These are phyloP conservation scores for Kandelia obovata DNA, from an alignment of 345 rosid species.

Conservation along the genomic window DNA sequence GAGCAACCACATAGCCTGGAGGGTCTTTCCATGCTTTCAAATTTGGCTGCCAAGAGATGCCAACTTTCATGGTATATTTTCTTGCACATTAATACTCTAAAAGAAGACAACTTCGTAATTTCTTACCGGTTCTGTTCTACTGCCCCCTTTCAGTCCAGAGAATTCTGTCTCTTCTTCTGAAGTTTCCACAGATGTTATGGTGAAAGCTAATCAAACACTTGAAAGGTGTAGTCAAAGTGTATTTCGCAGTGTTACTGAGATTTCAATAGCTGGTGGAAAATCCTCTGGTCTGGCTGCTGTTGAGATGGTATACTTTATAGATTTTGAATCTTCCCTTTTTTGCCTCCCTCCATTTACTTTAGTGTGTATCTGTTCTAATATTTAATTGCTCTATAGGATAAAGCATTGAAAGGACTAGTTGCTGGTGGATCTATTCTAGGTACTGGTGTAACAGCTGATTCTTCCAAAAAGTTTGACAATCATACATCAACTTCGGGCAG, in stretches of 20 bases:
- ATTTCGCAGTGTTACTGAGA: slow-evolving; percentile 78
- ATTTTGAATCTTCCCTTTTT: slow-evolving; percentile 15
- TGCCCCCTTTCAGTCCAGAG: slow-evolving; percentile 40
- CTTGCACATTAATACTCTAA: neutral
- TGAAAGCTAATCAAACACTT: slow-evolving; percentile 37
- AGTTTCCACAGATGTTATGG: slow-evolving; percentile 35
- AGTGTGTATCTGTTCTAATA: slow-evolving; percentile 6
- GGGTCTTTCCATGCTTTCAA: slow-evolving; percentile 51
- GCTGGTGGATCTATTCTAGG: slow-evolving; percentile 33
- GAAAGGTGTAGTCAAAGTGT: slow-evolving; percentile 56
- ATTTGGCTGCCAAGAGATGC: slow-evolving; percentile 50
- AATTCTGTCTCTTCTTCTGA: slow-evolving; percentile 37
- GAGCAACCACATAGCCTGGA: slow-evolving; percentile 42
- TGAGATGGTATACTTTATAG: slow-evolving; percentile 63
- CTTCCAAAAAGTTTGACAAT: slow-evolving; percentile 39
- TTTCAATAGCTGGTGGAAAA: slow-evolving; percentile 61
- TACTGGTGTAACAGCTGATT: slow-evolving; percentile 31
- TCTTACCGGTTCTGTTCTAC: slow-evolving; percentile 9
- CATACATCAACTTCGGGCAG: slow-evolving; percentile 32
- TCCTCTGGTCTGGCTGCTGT: slow-evolving; percentile 41
- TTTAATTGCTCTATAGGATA: slow-evolving; percentile 44
- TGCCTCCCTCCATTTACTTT: slow-evolving; percentile 9
- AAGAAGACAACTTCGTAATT: neutral
- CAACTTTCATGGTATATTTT: slow-evolving; percentile 46
- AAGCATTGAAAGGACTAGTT: slow-evolving; percentile 83